These are phyloP conservation scores for Nakazawaea molendinolei DNA, from an alignment of 805 yeast genomes.

Conservation along the genomic window DNA sequence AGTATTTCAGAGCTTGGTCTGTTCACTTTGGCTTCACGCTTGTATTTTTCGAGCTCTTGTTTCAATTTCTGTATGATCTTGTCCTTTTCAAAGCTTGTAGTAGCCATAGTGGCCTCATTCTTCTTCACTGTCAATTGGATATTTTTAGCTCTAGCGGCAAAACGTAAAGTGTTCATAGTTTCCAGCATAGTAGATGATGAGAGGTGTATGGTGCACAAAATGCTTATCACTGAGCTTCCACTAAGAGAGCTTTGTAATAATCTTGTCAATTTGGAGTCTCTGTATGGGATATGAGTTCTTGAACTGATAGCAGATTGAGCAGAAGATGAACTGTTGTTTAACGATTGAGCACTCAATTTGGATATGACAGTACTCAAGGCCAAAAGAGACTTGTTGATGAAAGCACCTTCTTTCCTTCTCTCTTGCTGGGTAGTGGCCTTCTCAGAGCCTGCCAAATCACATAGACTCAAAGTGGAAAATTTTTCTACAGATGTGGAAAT, in stretches of 20 bases:
- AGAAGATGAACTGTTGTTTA: slow-evolving; percentile 11
- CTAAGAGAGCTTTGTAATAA: slow-evolving; percentile 87
- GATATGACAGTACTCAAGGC: slow-evolving; percentile 93
- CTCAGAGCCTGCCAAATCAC: slow-evolving; percentile 98
- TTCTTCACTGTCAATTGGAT: slow-evolving; percentile 62
- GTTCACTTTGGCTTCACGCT: slow-evolving; percentile 37
- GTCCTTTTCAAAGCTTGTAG: slow-evolving; percentile 35
- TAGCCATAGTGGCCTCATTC: slow-evolving; percentile 29
- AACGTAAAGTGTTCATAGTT: slow-evolving; percentile 79
- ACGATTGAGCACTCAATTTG: slow-evolving; percentile 45
- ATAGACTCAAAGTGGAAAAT: slow-evolving; percentile 65
- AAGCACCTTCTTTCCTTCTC: slow-evolving; percentile 90
- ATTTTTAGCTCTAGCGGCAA: slow-evolving; percentile 91
- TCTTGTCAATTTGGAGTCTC: slow-evolving; percentile 90
- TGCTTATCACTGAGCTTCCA: slow-evolving; percentile 77
- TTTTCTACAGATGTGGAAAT: slow-evolving; percentile 29
- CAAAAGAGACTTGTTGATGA: slow-evolving; percentile 81
- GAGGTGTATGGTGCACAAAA: slow-evolving; percentile 81
- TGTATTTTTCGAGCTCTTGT: slow-evolving; percentile 55
- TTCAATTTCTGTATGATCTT: slow-evolving; percentile 50
- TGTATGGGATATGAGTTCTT: slow-evolving; percentile 69
- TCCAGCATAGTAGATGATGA: slow-evolving; percentile 59
- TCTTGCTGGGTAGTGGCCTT: slow-evolving; percentile 70
- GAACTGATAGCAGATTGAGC: slow-evolving; percentile 21
- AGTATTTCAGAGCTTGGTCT: slow-evolving; percentile 1